phyloP scores from a whole-genome alignment of 148 eudicot genomes.

The Vaccinium macrocarpon region DNA sequence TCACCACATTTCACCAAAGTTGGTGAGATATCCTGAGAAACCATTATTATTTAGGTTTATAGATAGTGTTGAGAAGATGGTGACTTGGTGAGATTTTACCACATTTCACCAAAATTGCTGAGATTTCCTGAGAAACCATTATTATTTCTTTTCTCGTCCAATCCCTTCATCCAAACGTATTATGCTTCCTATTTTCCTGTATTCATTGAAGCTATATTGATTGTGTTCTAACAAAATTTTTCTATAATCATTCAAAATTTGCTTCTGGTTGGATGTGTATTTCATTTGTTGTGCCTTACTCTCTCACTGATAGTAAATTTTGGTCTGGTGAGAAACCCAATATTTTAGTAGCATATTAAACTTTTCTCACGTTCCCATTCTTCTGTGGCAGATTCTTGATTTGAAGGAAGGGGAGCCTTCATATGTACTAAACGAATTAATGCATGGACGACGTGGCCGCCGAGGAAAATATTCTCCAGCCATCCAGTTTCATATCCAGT shows the following conservation, averaged over 20 bases:
- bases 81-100: background rate
- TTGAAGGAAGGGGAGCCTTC: conserved; percentile 69
- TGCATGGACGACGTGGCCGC: conserved; percentile 46
- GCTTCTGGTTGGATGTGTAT: background rate
- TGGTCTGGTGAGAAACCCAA: background rate
- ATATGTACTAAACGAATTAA: conserved; percentile 54
- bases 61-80: no score
- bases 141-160: background rate
- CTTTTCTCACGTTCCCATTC: background rate
- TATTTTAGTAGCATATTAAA: background rate
- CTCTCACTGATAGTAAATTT: background rate
- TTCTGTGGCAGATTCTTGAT: conserved; percentile 45
- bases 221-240: background rate
- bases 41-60: background rate
- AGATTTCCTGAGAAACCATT: background rate
- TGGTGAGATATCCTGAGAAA: background rate
- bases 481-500: conserved; percentile 55
- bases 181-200: background rate
- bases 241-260: background rate
- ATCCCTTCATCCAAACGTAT: background rate
- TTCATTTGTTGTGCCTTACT: background rate
- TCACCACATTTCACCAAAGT: background rate
- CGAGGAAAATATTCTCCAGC: conserved; percentile 52
- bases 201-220: background rate
- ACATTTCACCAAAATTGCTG: background rate